phyloP scores from a whole-genome alignment of 2,329 filamentous ascomycete genomes.

The Samsoniella hepiali region DNA sequence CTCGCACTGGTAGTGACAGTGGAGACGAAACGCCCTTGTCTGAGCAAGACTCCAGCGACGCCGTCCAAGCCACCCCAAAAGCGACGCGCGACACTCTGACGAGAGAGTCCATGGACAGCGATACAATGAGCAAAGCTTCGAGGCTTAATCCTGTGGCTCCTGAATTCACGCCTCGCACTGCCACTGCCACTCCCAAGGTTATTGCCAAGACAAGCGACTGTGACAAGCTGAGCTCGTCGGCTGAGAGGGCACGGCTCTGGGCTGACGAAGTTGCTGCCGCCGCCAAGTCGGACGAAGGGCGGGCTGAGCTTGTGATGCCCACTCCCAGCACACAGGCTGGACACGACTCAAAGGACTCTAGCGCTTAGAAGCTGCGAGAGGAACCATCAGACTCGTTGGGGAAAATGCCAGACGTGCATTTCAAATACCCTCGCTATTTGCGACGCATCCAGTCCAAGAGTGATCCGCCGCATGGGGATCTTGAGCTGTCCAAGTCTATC shows the following conservation, averaged over 20 bases:
- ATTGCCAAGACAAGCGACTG: conserved; percentile 3
- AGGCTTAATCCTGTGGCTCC: conserved; percentile 55
- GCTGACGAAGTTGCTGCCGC: conserved; percentile 31
- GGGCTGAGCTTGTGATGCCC: not conserved
- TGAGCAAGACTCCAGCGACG: conserved; percentile 12
- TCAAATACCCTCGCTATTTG: conserved; percentile 39
- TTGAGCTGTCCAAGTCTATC: conserved; percentile 20
- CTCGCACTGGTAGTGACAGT: conserved; percentile 18
- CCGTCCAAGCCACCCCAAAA: conserved; percentile 29
- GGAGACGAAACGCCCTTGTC: conserved; percentile 18
- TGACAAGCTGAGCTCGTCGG: conserved; percentile 13
- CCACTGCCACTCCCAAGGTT: not conserved
- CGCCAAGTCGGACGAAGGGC: conserved; percentile 22
- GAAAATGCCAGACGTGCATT: conserved; percentile 22
- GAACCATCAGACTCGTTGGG: conserved; percentile 23
- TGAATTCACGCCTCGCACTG: conserved; percentile 49
- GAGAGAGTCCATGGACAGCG: conserved; percentile 8
- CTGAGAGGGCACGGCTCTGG: conserved; percentile 24
- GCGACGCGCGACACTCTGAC: conserved; percentile 13
- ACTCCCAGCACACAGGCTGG: not conserved
- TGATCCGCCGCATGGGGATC: conserved; percentile 35
- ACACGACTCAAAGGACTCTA: conserved; percentile 16
- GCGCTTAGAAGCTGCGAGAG: conserved; percentile 25
- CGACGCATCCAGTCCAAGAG: conserved; percentile 48
- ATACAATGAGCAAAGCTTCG: conserved; percentile 22